Percentiles rank a stretch among this genome's conserved stretches.
These are phyloP conservation scores for Austroboletus festivus DNA, from an alignment of 768 basidiomycete genomes.

Conservation along the genomic window DNA sequence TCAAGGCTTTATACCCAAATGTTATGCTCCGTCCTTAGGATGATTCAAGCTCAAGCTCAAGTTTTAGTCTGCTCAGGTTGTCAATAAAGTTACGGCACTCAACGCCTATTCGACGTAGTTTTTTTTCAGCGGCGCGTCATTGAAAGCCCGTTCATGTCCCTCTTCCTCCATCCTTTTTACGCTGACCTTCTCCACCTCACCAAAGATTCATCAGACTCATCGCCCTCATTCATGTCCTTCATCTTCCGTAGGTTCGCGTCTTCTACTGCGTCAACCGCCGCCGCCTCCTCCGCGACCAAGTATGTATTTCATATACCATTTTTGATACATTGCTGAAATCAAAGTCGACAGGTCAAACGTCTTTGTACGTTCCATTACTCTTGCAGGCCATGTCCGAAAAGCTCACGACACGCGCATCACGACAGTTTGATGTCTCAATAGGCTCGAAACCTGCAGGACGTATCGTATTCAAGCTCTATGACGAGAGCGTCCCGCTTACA, in stretches of 20 bases:
- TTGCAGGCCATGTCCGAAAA: no score
- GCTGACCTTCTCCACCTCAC: conserved; percentile 18
- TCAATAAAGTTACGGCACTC: no score
- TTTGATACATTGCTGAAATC: conserved; percentile 1
- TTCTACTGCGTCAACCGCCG: conserved; percentile 39
- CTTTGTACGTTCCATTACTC: conserved; percentile 28
- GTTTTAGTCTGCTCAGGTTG: no score
- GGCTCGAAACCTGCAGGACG: conserved; percentile 41
- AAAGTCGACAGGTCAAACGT: conserved; percentile 18
- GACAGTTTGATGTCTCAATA: conserved; percentile 67
- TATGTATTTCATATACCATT: conserved; percentile 1
- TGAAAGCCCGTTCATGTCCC: no score
- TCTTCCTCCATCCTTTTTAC: conserved; percentile 26
- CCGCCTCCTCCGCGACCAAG: conserved; percentile 16
- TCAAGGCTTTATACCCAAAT: no score
- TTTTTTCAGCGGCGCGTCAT: no score
- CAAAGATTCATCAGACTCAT: conserved; percentile 14
- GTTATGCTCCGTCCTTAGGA: no score
- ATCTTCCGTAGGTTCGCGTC: conserved; percentile 52
- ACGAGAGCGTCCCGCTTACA: conserved; percentile 72
- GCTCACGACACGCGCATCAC: no score
- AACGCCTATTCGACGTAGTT: no score
- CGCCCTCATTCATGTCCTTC: conserved; percentile 40
- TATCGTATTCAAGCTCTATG: conserved; percentile 84
- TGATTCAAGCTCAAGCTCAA: no score